Conservation (phyloP, 164 flowering plant genomes). For the Tetrastigma voinierianum region DNA sequence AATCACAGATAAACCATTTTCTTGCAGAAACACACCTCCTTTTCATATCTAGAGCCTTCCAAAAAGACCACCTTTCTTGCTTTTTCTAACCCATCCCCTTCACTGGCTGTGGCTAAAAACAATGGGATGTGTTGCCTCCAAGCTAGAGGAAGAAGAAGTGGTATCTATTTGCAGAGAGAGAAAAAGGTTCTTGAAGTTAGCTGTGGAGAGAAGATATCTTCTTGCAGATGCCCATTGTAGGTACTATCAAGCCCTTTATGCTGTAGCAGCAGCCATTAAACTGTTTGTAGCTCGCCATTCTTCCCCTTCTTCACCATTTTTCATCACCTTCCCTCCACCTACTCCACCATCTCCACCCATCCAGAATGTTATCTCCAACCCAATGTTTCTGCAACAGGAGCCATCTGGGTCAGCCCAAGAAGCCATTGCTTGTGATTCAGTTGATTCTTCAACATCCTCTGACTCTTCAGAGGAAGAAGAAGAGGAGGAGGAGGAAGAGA, state of each 20-base stretch:
- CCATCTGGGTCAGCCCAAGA: constrained; percentile 52
- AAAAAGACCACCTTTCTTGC: constrained; percentile 25
- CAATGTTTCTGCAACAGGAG: constrained; percentile 57
- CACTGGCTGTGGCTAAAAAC: not conserved
- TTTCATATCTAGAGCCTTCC: constrained; percentile 10
- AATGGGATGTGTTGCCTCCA: constrained; percentile 74
- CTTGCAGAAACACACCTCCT: not conserved
- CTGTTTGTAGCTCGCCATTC: constrained; percentile 67
- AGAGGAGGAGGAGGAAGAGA: constrained; percentile 19
- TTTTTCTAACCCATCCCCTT: constrained; percentile 2
- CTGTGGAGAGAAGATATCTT: constrained; percentile 58
- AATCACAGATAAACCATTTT: constrained; percentile 1
- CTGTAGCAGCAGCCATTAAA: constrained; percentile 61
- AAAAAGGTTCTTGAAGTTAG: constrained; percentile 51
- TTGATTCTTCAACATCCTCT: constrained; percentile 27
- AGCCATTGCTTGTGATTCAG: constrained; percentile 29
- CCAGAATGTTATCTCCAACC: constrained; percentile 48
- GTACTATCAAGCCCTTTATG: constrained; percentile 50
- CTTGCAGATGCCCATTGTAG: constrained; percentile 64
- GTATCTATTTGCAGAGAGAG: constrained; percentile 63
- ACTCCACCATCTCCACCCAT: constrained; percentile 22
- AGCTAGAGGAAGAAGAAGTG: constrained; percentile 54
- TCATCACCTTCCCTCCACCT: constrained; percentile 51
- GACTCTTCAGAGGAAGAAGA: constrained; percentile 26
- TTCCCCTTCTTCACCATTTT: constrained; percentile 49